Evolutionary conservation across 805 yeast species (phyloP).

Genomic region (Ascoidea asiatica): DNA sequence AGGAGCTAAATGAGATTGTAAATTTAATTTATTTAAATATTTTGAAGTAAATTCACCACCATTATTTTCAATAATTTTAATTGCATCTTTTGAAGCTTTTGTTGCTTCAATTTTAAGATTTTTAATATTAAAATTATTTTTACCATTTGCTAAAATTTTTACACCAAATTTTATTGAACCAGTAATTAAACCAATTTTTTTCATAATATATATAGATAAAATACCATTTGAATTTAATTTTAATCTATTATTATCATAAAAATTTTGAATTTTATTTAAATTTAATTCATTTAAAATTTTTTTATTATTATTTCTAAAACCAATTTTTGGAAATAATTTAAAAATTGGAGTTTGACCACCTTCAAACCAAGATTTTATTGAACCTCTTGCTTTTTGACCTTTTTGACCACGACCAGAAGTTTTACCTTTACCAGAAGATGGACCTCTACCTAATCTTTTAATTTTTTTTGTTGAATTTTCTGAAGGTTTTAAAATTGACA

Average conservation of each 20-base stretch:
- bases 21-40: slow-evolving; percentile 53
- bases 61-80: slow-evolving; percentile 51
- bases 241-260: slow-evolving; percentile 56
- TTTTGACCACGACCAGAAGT: slow-evolving; percentile 96
- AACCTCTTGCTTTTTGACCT: slow-evolving; percentile 95
- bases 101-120: slow-evolving; percentile 74
- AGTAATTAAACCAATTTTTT: slow-evolving; percentile 54
- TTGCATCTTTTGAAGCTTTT: slow-evolving; percentile 65
- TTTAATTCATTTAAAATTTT: slow-evolving; percentile 44
- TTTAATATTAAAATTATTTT: slow-evolving; percentile 29
- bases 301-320: slow-evolving; percentile 59
- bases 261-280: slow-evolving; percentile 55
- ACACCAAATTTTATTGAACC: slow-evolving; percentile 73
- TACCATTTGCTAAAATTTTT: slow-evolving; percentile 61
- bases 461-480: slow-evolving; percentile 44
- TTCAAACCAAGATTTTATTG: slow-evolving; percentile 87
- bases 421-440: slow-evolving; percentile 84
- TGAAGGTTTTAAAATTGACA: slow-evolving; percentile 46
- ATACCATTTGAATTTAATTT: slow-evolving; percentile 42
- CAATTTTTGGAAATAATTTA: slow-evolving; percentile 75
- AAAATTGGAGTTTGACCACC: slow-evolving; percentile 97
- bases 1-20: slow-evolving; percentile 69
- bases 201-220: slow-evolving; percentile 67
- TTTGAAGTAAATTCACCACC: slow-evolving; percentile 69
- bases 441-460: slow-evolving; percentile 91